Base-by-base conservation (phyloP, 73 alveolate species). In the Paramecium bursaria region DNA sequence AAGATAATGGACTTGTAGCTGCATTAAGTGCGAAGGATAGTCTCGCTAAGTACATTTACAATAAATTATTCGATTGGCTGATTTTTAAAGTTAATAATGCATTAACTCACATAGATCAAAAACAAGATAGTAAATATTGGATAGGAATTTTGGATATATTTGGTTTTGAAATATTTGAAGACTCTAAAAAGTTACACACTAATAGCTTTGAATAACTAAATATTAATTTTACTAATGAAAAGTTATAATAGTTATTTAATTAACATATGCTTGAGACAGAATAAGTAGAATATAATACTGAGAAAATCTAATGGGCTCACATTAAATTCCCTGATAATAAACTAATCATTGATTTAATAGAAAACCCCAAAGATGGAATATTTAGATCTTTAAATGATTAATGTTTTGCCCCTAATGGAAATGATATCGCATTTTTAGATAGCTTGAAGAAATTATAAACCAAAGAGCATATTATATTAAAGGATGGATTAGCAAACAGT, bases 191-290 rank as follows among this genome's bases (percentile, higher is more conserved):
- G n/a, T n/a, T n/a, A n/a, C n/a, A n/a, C n/a, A n/a, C n/a, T n/a
- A n/a, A n/a, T n/a, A n/a, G n/a, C n/a, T 96, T 96, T 51, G 99
- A 97, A 75, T 96, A 97, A 88, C 93, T 97, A 50, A 96, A 99
- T 85, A 97, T 97, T 52, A 97, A 97, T 90, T 97, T 92, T 55
- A 98, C 99, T 50, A 97, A 97, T 91, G 99, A 97, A 77, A 96
- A 94, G 79, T 86, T 97, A 29, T 96, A 97, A 77, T 96, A 95
- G 88, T 94, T 91, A 87, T 92, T 85, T 88, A 95, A 93, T 29
- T 91, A 96, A 47, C 96, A 94, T 75, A 96, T 95, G 94, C 93
- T 96, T 74, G 92, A 93, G 74, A 48, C 91, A 42, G 98, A 88
- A 50, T 87, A 95, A 76, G 73, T 88, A 50, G 98, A 94, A 53